Evolutionary conservation across 2,329 filamentous ascomycete species (phyloP).

Genomic region (Gyromitra esculenta): DNA sequence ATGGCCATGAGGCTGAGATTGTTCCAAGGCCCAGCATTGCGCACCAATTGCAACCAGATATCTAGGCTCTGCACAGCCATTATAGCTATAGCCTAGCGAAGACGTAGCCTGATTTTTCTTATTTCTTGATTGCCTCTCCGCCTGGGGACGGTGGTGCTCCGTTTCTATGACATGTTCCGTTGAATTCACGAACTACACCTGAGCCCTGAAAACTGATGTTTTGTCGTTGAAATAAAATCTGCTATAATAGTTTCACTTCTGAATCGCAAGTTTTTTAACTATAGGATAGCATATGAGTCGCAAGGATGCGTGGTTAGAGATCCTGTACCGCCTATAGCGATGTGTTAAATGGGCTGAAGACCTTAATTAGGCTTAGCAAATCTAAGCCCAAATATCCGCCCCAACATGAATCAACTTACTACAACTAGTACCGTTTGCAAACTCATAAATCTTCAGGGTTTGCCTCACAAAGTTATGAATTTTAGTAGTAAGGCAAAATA

Average conservation of each 20-base stretch:
- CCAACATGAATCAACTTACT: not conserved
- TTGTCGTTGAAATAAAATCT: not conserved
- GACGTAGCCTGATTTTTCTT: conserved; percentile 3
- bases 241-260: not conserved
- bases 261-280: not conserved
- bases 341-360: not conserved
- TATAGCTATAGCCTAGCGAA: not conserved
- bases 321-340: not conserved
- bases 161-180: not conserved
- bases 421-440: not conserved
- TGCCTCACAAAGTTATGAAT: not conserved
- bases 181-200: not conserved
- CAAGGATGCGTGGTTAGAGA: not conserved
- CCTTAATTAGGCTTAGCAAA: not conserved
- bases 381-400: not conserved
- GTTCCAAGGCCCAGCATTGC: not conserved
- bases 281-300: not conserved
- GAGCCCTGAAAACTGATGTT: conserved; percentile 6
- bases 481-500: conserved; percentile 23
- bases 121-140: not conserved
- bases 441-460: not conserved
- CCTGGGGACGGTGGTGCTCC: not conserved
- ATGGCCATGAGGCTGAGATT: not conserved
- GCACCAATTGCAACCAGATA: conserved; percentile 1
- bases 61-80: conserved; percentile 12